Evolutionary conservation across 1,284 basidiomycete species (phyloP), one percentile per base, ranked within the genome.

Genomic region (Cutaneotrichosporon sp.): DNA sequence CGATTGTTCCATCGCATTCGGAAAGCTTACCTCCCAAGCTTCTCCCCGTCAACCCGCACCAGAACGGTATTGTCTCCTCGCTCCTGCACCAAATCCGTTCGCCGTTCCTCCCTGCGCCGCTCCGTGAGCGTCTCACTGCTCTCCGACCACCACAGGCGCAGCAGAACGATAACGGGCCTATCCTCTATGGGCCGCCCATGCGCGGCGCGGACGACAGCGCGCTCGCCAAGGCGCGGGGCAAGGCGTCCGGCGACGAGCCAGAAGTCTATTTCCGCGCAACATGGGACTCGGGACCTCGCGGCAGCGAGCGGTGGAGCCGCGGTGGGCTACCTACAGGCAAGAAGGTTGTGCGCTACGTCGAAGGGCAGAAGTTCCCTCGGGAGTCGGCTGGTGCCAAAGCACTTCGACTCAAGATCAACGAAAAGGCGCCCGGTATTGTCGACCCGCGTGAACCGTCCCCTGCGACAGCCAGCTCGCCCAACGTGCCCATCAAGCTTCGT

Each of bases 111-210:
- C 71, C 70, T 2, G 60, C 64, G 12, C 38, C 53, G 7, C 59
- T 73, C 17, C 56, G 64, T n/a, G 68, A 70, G 44, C 54, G 71
- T 19, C 63, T 73, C 35, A 70, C 67, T 0, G 61, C 65, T 0
- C 53, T 73, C 10, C 61, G 71, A 16, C 68, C 69, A 9, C 71
- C 71, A 2, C 50, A 53, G 24, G 48, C 51, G 8, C 57, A 59
- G 37, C 20, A 29, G 1, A 52, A 49, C 44, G 57, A 59, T 55
- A 59, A 42, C 20, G 56, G 58, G 20, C 62, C 61, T 1, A 53
- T 69, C 16, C 52, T 68, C 3, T 73, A 64, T 38, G 68, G 68
- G 32, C 61, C 64, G 9, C 51, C 61, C 0, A 59, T 72, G 2
- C 57, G 63, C 3, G 71, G 66, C 16, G 67, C 71, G 7, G 65